These are phyloP conservation scores for Bipolaris gigantea DNA, from an alignment of 2,329 filamentous ascomycete species.

Conservation along the genomic window DNA sequence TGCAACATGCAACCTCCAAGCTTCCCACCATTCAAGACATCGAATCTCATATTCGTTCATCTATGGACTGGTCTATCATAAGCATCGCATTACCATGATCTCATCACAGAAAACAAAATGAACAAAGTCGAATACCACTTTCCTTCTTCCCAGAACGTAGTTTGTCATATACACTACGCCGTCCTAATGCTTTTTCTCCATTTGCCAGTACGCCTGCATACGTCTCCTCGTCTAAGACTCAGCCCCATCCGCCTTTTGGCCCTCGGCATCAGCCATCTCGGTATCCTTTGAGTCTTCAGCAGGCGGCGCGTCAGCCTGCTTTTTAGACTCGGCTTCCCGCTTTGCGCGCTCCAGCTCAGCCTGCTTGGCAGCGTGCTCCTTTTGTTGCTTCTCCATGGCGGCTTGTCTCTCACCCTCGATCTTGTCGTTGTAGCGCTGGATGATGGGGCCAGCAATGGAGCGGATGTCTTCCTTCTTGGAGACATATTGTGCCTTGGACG, in stretches of 20 bases:
- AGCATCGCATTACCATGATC: slow-evolving; percentile 33
- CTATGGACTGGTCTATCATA: slow-evolving; percentile 35
- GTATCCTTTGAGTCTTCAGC: slow-evolving; percentile 46
- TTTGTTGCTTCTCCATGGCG: slow-evolving; percentile 66
- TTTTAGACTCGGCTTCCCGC: slow-evolving; percentile 71
- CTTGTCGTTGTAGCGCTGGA: slow-evolving; percentile 95
- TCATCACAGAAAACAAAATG: slow-evolving; percentile 13
- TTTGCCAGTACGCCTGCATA: slow-evolving; percentile 10
- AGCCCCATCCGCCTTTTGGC: slow-evolving; percentile 44
- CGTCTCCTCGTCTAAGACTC: slow-evolving; percentile 31
- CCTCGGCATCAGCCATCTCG: slow-evolving; percentile 65
- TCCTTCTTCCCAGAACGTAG: slow-evolving; percentile 11
- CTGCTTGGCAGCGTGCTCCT: slow-evolving; percentile 62
- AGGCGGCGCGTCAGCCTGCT: slow-evolving; percentile 50
- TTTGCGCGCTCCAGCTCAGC: slow-evolving; percentile 73
- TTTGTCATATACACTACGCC: slow-evolving; percentile 8
- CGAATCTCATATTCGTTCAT: slow-evolving; percentile 22
- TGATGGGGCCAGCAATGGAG: slow-evolving; percentile 83
- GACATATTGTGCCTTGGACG: slow-evolving; percentile 89
- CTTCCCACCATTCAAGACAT: neutral
- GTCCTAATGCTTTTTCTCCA: slow-evolving; percentile 28
- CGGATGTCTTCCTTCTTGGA: slow-evolving; percentile 96
- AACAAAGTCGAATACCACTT: slow-evolving; percentile 10
- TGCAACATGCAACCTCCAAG: neutral
- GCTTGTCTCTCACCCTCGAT: slow-evolving; percentile 82